A percentile compares a stretch with the other conserved stretches of the same genome.
Evolutionary conservation across 345 rosid genomes (phyloP).

Genomic region (Salix viminalis): DNA sequence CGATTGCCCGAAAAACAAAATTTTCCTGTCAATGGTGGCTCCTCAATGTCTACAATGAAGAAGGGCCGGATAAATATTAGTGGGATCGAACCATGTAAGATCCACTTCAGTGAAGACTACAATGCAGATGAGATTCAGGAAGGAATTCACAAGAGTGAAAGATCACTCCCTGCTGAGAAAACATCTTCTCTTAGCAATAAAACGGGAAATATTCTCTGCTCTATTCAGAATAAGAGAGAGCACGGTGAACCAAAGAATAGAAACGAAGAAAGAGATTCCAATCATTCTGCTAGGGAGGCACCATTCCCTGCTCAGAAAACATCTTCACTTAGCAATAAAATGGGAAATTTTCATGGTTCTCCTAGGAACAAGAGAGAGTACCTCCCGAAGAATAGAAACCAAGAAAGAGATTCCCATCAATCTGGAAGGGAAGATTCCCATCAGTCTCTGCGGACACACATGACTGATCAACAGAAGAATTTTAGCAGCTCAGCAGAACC

Average conservation of each 20-base stretch:
- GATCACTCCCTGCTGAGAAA: conserved; percentile 36
- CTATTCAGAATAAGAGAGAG: conserved; percentile 28
- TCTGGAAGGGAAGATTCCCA: conserved; percentile 4
- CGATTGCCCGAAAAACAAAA: conserved; percentile 30
- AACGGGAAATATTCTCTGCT: conserved; percentile 26
- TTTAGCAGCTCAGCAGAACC: conserved; percentile 23
- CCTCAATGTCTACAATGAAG: conserved; percentile 35
- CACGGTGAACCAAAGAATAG: conserved; percentile 18
- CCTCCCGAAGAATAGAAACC: conserved; percentile 13
- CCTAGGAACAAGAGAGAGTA: too few relatives aligned
- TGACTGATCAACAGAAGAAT: conserved; percentile 31
- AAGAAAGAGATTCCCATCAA: conserved; percentile 29
- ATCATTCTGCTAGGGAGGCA: too few relatives aligned
- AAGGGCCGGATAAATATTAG: conserved; percentile 35
- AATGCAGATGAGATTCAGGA: conserved; percentile 34
- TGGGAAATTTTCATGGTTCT: too few relatives aligned
- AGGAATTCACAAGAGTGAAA: conserved; percentile 34
- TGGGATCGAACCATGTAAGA: conserved; percentile 40
- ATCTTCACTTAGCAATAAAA: too few relatives aligned
- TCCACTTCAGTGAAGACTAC: conserved; percentile 30
- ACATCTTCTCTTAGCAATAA: conserved; percentile 40
- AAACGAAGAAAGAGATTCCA: not conserved
- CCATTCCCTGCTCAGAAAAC: too few relatives aligned
- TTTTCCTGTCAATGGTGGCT: conserved; percentile 29
- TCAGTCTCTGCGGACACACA: not conserved